Conservation (phyloP, 768 basidiomycete genomes). For the Suillus plorans region DNA sequence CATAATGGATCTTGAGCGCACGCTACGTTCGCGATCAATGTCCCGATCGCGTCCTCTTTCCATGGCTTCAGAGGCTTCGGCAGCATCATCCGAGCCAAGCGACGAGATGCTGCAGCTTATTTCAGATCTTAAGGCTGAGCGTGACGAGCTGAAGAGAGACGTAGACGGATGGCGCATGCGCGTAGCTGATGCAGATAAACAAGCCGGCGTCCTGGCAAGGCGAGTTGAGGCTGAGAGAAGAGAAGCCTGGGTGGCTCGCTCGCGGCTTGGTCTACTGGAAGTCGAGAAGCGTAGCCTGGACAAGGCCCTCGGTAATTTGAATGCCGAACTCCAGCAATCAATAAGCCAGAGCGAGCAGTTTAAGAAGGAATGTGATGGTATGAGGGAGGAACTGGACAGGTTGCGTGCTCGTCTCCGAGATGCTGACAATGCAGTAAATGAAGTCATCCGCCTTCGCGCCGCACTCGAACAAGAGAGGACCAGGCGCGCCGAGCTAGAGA, state of each 20-base stretch:
- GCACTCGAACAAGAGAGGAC: slow-evolving; percentile 41
- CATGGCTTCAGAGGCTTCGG: slow-evolving; percentile 43
- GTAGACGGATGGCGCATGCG: slow-evolving; percentile 84
- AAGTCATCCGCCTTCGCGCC: slow-evolving; percentile 26
- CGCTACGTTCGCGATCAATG: slow-evolving; percentile 44
- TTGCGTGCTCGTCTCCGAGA: slow-evolving; percentile 33
- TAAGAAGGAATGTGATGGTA: slow-evolving; percentile 26
- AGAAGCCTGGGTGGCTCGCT: slow-evolving; percentile 84
- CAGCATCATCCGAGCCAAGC: slow-evolving; percentile 47
- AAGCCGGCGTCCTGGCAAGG: slow-evolving; percentile 60
- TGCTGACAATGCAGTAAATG: slow-evolving; percentile 22
- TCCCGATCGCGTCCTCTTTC: slow-evolving; percentile 52
- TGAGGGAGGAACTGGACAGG: slow-evolving; percentile 28
- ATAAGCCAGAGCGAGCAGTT: slow-evolving; percentile 26
- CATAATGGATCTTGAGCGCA: slow-evolving; percentile 78
- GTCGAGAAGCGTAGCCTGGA: slow-evolving; percentile 62
- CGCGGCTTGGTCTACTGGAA: slow-evolving; percentile 63
- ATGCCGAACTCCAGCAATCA: slow-evolving; percentile 28
- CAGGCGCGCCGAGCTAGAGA: slow-evolving; percentile 49
- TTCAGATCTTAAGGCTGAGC: slow-evolving; percentile 79
- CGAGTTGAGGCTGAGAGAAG: slow-evolving; percentile 76
- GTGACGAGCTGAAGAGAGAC: slow-evolving; percentile 87
- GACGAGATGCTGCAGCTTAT: slow-evolving; percentile 80
- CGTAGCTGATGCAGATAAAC: slow-evolving; percentile 74
- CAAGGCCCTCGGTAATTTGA: slow-evolving; percentile 42